Evolutionary conservation across 495 filamentous ascomycete genomes (phyloP).

Genomic region (Letharia lupina): DNA sequence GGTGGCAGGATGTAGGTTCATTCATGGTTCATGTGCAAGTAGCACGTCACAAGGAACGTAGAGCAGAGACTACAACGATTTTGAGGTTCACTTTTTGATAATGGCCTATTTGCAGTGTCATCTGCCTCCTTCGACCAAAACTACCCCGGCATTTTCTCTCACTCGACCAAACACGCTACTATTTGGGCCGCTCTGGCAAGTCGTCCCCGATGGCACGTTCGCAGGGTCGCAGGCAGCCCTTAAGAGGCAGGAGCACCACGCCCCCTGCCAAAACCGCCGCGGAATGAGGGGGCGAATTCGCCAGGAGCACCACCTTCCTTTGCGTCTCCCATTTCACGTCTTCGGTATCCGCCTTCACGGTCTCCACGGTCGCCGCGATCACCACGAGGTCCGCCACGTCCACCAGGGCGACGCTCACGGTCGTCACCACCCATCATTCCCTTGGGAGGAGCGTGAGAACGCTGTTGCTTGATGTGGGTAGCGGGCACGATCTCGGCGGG

Average conservation of each 20-base stretch:
- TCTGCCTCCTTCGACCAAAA: conserved; percentile 36
- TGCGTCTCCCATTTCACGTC: conserved; percentile 69
- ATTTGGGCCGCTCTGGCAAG: conserved; percentile 11
- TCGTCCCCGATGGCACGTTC: no score
- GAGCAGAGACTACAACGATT: neutral
- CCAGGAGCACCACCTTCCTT: conserved; percentile 95
- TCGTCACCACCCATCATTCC: conserved; percentile 97
- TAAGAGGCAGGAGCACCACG: conserved; percentile 64
- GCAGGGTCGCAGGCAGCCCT: neutral
- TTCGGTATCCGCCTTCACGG: conserved; percentile 87
- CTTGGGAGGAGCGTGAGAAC: conserved; percentile 93
- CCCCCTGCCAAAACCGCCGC: conserved; percentile 90
- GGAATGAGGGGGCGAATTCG: conserved; percentile 93
- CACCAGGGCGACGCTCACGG: conserved; percentile 65
- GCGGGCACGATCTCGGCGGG: conserved; percentile 98
- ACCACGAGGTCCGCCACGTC: conserved; percentile 52
- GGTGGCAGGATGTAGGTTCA: neutral
- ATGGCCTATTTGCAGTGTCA: conserved; percentile 33
- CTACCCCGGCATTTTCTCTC: conserved; percentile 42
- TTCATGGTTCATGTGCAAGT: neutral
- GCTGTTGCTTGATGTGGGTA: conserved; percentile 99
- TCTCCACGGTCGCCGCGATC: conserved; percentile 58
- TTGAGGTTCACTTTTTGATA: neutral
- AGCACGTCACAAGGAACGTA: neutral
- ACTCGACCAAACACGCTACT: conserved; percentile 40